Percentiles rank a stretch among this genome's conserved stretches.
Evolutionary conservation across 2,329 filamentous ascomycete species (phyloP).

Genomic region (Didymella segeticola): DNA sequence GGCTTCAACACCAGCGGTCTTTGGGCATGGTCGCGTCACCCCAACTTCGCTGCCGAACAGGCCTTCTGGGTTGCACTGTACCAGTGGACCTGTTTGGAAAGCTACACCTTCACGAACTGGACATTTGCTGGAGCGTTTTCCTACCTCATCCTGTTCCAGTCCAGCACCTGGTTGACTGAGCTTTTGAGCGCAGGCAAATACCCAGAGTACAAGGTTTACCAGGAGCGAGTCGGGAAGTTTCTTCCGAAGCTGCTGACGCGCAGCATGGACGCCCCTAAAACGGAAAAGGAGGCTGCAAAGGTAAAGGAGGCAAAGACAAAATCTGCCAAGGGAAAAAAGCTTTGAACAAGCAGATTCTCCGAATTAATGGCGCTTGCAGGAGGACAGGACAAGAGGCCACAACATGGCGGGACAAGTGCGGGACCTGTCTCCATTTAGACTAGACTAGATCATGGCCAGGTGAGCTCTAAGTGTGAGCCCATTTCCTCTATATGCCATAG

Average conservation of each 20-base stretch:
- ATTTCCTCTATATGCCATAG: too few species aligned
- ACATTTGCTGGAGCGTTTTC: conserved; percentile 71
- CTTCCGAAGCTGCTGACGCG: conserved; percentile 64
- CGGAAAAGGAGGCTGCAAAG: conserved; percentile 30
- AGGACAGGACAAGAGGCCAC: not conserved
- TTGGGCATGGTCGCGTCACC: conserved; percentile 88
- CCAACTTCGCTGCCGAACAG: conserved; percentile 94
- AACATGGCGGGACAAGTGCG: not conserved
- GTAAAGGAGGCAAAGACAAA: conserved; percentile 30
- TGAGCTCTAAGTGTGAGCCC: too few species aligned
- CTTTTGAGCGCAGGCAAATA: conserved; percentile 82
- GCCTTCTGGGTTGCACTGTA: conserved; percentile 88
- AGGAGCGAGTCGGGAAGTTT: conserved; percentile 82
- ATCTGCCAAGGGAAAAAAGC: conserved; percentile 19
- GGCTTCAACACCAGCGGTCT: conserved; percentile 86
- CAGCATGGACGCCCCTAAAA: conserved; percentile 39
- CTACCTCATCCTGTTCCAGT: conserved; percentile 85
- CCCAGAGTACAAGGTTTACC: conserved; percentile 84
- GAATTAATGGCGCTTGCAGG: not conserved
- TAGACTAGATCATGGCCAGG: too few species aligned
- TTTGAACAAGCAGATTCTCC: not conserved
- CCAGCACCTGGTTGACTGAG: conserved; percentile 88
- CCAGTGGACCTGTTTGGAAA: conserved; percentile 82
- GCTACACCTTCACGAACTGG: conserved; percentile 78
- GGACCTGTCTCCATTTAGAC: not conserved